Evolutionary conservation across 2,329 filamentous ascomycete species (phyloP), one percentile per base, ranked within the genome.

Genomic region (Neophaeococcomyces mojaviensis): DNA sequence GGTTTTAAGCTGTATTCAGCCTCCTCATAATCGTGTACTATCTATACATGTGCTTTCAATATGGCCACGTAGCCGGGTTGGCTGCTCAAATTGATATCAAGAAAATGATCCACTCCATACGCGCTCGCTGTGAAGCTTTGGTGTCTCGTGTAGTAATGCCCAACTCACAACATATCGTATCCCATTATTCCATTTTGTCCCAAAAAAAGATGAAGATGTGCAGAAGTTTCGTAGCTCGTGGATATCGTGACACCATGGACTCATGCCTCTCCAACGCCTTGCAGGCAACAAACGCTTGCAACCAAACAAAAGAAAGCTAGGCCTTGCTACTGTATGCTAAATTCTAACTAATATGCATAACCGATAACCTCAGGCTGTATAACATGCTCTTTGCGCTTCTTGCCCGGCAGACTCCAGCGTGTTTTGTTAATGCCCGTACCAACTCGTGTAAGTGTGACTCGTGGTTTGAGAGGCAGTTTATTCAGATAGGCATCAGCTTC

Each of bases 301-400:
- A 26, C 15, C 12, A 4, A 24, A 39, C 5, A 15, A 39, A 39
- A n/a, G 18, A 39, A 24, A 39, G 9, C 18, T 20, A 19, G 10
- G 5, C 24, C 5, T 28, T 28, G 24, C 5, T 28, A 28, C 24
- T 10, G 10, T 28, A 28, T 12, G 12, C 6, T 4, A 22, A 33
- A 12, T 10, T 31, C 16, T 20, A 8, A 24, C n/a, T 44, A 44
- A 44, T 37, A 44, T 13, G 41, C 41, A 37, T 26, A 44, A 3
- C 41, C 41, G 36, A 44, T 44, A n/a, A 44, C 28, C 20, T 44
- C 41, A 16, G 41, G 41, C 32, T 28, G 32, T 36, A 32, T 34
- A 7, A 28, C 37, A 19, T 33, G 30, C 19, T 36, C 41, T 22
- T 37, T 44, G 10, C 32, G 35, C 39, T 43, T 43, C 16, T 33